phyloP scores from a whole-genome alignment of 345 rosid genomes.

The Corchorus olitorius region DNA sequence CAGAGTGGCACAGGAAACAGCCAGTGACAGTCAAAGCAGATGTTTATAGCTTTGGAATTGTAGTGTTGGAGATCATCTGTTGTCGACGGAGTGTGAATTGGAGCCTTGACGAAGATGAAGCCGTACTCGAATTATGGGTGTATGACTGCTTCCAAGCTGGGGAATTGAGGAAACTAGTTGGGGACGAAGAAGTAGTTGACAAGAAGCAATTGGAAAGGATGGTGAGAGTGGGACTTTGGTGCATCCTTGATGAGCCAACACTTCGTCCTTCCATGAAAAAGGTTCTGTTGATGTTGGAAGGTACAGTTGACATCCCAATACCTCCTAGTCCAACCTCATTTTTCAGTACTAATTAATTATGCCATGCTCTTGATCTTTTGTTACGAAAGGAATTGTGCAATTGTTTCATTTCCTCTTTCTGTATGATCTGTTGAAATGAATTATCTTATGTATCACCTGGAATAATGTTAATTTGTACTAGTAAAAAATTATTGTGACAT shows the following conservation, averaged over 20 bases:
- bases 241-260: conserved; percentile 28
- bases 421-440: too few relatives aligned
- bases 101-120: conserved; percentile 18
- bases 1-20: conserved; percentile 33
- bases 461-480: too few relatives aligned
- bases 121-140: conserved; percentile 35
- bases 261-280: conserved; percentile 28
- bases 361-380: too few relatives aligned
- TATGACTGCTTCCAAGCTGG: conserved; percentile 13
- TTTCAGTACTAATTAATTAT: too few relatives aligned
- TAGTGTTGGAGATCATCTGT: conserved; percentile 34
- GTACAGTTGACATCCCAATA: neutral
- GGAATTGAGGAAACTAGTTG: conserved; percentile 25
- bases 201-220: conserved; percentile 8
- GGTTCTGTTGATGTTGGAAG: conserved; percentile 25
- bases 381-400: too few relatives aligned
- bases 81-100: conserved; percentile 19
- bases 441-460: too few relatives aligned
- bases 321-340: too few relatives aligned
- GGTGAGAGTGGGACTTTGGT: conserved; percentile 35
- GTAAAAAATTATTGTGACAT: too few relatives aligned
- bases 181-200: conserved; percentile 18
- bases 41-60: conserved; percentile 34
- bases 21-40: conserved; percentile 34
- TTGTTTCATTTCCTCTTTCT: too few relatives aligned